Evolutionary conservation across 805 yeast genomes (phyloP).

Genomic region (Ogataea haglerorum): DNA sequence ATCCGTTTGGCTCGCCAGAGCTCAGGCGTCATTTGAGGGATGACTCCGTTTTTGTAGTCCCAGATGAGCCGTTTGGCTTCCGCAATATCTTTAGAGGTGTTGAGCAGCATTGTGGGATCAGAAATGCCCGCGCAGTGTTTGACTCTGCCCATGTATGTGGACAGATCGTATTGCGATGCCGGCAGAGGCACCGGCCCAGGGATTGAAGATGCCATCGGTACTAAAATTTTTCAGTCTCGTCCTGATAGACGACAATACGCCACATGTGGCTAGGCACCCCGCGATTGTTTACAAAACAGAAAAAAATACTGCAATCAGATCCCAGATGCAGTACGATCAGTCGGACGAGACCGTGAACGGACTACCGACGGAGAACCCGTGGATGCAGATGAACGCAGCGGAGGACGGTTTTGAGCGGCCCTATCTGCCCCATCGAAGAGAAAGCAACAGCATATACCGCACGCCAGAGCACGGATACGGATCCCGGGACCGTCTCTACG

Average conservation of each 20-base stretch:
- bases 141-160: conserved; percentile 91
- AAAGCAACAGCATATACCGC: conserved; percentile 8
- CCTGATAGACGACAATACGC: conserved; percentile 1
- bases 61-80: conserved; percentile 63
- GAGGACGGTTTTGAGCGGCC: conserved; percentile 9
- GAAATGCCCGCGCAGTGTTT: conserved; percentile 90
- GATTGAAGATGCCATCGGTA: conserved; percentile 78
- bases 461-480: conserved; percentile 11
- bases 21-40: conserved; percentile 65
- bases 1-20: conserved; percentile 86
- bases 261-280: conserved; percentile 9
- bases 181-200: conserved; percentile 82
- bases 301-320: background rate
- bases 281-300: conserved; percentile 11
- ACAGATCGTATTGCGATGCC: conserved; percentile 71
- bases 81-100: conserved; percentile 59
- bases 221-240: conserved; percentile 11
- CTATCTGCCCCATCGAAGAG: conserved; percentile 3
- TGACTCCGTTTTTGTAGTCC: conserved; percentile 69
- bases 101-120: conserved; percentile 86
- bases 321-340: conserved; percentile 1
- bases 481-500: conserved; percentile 15
- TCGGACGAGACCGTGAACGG: conserved; percentile 12
- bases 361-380: conserved; percentile 11
- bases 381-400: conserved; percentile 7